Evolutionary conservation across 1,284 basidiomycete genomes (phyloP), one percentile per base, ranked within the genome.

Genomic region (Erythrobasidium hasegawianum): DNA sequence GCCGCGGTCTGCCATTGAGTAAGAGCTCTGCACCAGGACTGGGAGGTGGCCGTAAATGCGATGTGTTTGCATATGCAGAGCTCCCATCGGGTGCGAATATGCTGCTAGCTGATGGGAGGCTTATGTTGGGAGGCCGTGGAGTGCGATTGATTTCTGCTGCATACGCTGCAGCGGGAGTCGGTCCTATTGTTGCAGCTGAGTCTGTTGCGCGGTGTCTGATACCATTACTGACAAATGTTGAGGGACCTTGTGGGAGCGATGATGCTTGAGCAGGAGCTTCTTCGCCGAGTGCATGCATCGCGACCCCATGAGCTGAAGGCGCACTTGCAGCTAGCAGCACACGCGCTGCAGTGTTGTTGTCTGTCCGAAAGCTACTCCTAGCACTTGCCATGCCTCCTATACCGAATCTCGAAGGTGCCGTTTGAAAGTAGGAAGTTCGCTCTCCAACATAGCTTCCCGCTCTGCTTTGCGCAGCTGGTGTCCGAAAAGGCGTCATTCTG

Each of bases 401-500:
- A 22, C 57, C 57, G 54, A 57, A 65, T 1, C 62, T 50, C n/a
- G 55, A 26, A 16, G 62, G 56, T 14, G 49, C 56, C 20, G 55
- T 41, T 14, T 58, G 55, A 43, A 65, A 65, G 47, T 65, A 65
- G 4, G 62, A 65, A 9, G 55, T 45, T 10, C 62, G 55, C 9
- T 43, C 41, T 26, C 53, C 62, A 20, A 65, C 45, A 27, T 65
- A 65, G 45, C 55, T 57, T 40, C 54, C 56, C 10, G 41, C 43
- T 1, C 55, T 41, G 26, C 41, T 57, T 8, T 26, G 18, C 16
- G 16, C 26, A n/a, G 20, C 50, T 10, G 45, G 55, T 7, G 41
- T 58, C 14, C 55, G 61, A 49, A 58, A 57, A 27, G 60, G 61
- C 1, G 61, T 69, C 66, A 66, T 65, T 41, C 68, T 57, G 64